These are phyloP conservation scores for Zopfia rhizophila DNA, from an alignment of 2,329 filamentous ascomycete genomes.

Conservation along the genomic window DNA sequence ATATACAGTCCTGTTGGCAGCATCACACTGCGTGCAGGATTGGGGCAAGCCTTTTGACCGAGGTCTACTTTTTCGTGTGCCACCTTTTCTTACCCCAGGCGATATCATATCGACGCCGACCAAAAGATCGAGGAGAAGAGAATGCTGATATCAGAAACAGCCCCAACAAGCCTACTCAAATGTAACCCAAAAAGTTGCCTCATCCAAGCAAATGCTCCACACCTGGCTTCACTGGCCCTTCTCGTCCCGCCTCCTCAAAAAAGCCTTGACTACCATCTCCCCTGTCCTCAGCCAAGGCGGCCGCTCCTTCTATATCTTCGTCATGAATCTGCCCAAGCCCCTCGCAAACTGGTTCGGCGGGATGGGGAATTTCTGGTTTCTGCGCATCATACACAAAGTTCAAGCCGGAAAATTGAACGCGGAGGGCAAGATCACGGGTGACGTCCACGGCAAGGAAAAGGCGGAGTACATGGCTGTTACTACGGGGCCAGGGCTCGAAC, in stretches of 20 bases:
- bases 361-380: constrained; percentile 62
- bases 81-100: too few species aligned
- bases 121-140: too few species aligned
- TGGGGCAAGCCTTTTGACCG: too few species aligned
- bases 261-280: constrained; percentile 54
- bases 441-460: constrained; percentile 34
- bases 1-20: too few species aligned
- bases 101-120: too few species aligned
- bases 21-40: too few species aligned
- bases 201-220: constrained; percentile 62
- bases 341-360: constrained; percentile 57
- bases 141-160: constrained; percentile 40
- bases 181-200: constrained; percentile 50
- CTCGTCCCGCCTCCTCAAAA: constrained; percentile 58
- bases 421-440: constrained; percentile 19
- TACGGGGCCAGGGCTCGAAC: constrained; percentile 60
- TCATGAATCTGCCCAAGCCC: constrained; percentile 61
- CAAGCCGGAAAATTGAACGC: constrained; percentile 43
- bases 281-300: constrained; percentile 61
- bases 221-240: constrained; percentile 58
- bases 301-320: constrained; percentile 66
- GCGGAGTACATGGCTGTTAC: constrained; percentile 62
- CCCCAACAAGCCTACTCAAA: constrained; percentile 56
- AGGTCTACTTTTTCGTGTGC: too few species aligned
- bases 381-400: constrained; percentile 54